Base-by-base conservation (phyloP, 1,284 basidiomycete genomes). In the Ustilago crameri region DNA sequence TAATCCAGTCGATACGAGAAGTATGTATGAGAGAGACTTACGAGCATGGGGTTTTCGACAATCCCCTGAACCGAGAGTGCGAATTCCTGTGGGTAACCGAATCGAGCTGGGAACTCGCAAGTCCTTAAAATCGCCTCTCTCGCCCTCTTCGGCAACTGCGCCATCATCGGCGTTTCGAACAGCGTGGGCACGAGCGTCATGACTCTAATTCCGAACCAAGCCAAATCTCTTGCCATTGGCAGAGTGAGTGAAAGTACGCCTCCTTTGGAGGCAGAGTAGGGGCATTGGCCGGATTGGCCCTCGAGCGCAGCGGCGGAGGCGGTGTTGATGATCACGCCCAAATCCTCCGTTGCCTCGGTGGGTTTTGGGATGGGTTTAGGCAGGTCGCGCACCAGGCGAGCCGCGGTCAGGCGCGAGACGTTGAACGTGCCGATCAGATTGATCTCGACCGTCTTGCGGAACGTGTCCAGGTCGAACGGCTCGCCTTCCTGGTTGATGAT, bases 161-260 rank as follows among this genome's bases (percentile, higher is more conserved):
- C 30, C 76, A 69, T 83, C 84, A 85, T 85, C 15, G 75, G 70
- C 1, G 84, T 85, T 12, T 66, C 57, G 58, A 85, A 85, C 23
- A 83, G 51, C 2, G 78, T 76, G 2, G 83, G 83, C 0, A 83
- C 80, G 12, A 84, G 55, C 7, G 71, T 72, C 67, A 78, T 73
- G 26, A 65, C 62, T 10, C 75, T 26, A 44, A 79, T 78, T 0
- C 81, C 84, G 56, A 75, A 83, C 65, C 82, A 71, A 2, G 82
- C 81, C 14, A 85, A 53, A 60, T 85, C 84, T 18, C 78, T 53
- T 8, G 84, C 81, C 80, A 85, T 83, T 8, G 84, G 84, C 4
- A 85, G 54, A 0, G 68, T 76, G 44, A 85, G 43, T 2, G 71
- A 71, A 15, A 80, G 69, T 0, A 85, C 81, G 1, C 80, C 84